phyloP scores from a whole-genome alignment of 495 filamentous ascomycete genomes.

The Penicillium pulvis region DNA sequence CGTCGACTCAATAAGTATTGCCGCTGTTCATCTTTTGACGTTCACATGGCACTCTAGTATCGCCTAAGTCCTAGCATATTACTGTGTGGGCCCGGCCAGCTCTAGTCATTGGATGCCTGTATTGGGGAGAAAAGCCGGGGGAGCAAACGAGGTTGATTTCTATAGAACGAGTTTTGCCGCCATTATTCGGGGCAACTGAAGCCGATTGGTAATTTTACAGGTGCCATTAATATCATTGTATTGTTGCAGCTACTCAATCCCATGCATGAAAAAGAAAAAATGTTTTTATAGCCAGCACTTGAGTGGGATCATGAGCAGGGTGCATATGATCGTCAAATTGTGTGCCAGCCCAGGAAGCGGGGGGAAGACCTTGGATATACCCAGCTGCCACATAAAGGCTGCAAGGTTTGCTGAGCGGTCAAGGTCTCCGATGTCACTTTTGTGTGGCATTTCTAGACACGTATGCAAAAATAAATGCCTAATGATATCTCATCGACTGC shows the following conservation, averaged over 20 bases:
- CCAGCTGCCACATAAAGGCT: too few species aligned
- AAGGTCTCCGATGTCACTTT: too few species aligned
- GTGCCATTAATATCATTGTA: neutral
- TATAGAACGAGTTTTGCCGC: neutral
- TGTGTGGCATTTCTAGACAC: too few species aligned
- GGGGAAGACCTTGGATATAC: too few species aligned
- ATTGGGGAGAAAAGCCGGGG: neutral
- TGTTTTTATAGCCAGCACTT: neutral
- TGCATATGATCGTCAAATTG: too few species aligned
- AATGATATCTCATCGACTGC: too few species aligned
- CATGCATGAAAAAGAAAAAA: too few species aligned
- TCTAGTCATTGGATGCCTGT: neutral
- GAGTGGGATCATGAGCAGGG: neutral
- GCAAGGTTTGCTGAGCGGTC: too few species aligned
- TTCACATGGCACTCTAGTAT: neutral
- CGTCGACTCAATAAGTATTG: too few species aligned
- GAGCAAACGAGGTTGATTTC: neutral
- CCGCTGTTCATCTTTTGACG: neutral
- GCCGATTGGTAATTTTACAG: neutral
- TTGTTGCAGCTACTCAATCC: too few species aligned
- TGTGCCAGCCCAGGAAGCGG: too few species aligned
- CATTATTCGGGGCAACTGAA: neutral
- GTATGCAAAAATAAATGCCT: too few species aligned
- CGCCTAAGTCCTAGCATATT: neutral
- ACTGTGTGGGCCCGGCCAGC: neutral